A percentile compares a stretch with the other conserved stretches of the same genome.
These are phyloP conservation scores for Erigeron philadelphicus DNA, from an alignment of 140 eudicot genomes.

Conservation along the genomic window DNA sequence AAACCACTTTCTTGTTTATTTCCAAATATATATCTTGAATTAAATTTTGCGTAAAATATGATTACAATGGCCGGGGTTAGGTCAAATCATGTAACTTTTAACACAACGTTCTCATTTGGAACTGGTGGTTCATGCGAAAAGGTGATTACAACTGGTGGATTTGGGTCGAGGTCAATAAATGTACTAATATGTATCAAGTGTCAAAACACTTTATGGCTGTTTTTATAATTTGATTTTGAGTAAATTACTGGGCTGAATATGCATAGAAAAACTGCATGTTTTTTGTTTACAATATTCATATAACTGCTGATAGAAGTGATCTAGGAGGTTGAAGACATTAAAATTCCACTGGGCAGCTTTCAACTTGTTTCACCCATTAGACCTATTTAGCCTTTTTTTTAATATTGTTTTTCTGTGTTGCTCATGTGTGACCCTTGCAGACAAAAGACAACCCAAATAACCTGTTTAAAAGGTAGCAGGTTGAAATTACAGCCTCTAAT, in stretches of 20 bases:
- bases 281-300: neutral
- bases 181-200: neutral
- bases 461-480: neutral
- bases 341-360: neutral
- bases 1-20: neutral
- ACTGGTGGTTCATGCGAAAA: neutral
- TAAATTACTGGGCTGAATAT: neutral
- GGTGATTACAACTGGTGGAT: neutral
- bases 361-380: neutral
- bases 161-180: neutral
- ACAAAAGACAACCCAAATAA: neutral
- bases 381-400: neutral
- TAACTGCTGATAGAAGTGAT: neutral
- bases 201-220: neutral
- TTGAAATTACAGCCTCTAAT: slow-evolving; percentile 1
- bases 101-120: neutral
- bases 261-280: neutral
- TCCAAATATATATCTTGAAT: neutral
- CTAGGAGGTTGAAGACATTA: neutral
- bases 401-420: neutral
- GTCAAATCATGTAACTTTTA: neutral
- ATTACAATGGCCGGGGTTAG: neutral
- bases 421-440: neutral
- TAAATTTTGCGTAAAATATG: neutral
- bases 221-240: neutral